phyloP scores from a whole-genome alignment of 345 rosid genomes.

The Acer saccharum region DNA sequence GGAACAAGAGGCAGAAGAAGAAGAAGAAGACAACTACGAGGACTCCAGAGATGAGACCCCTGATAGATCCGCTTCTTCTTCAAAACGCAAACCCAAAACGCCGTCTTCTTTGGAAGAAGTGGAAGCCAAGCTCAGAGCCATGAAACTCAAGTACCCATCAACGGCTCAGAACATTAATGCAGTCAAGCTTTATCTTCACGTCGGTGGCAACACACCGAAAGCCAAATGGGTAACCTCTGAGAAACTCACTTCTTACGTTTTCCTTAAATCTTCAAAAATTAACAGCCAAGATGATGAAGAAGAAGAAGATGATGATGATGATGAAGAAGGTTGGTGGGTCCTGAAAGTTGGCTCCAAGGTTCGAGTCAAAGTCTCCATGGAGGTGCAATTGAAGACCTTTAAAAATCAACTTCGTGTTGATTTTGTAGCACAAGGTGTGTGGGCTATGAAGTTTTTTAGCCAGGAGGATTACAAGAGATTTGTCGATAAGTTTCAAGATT shows the following conservation, averaged over 20 bases:
- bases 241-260: conserved; percentile 55
- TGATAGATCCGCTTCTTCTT: conserved; percentile 33
- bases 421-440: conserved; percentile 82
- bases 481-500: conserved; percentile 53
- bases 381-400: conserved; percentile 71
- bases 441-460: conserved; percentile 83
- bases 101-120: conserved; percentile 68
- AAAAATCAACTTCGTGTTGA: conserved; percentile 89
- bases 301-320: conserved; percentile 46
- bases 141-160: conserved; percentile 69
- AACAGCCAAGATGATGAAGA: conserved; percentile 33
- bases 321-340: conserved; percentile 56
- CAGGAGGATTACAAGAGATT: conserved; percentile 60
- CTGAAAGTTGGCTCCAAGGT: conserved; percentile 66
- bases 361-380: conserved; percentile 54
- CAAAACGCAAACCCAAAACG: conserved; percentile 40
- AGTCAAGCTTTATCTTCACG: conserved; percentile 64
- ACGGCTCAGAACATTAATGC: conserved; percentile 37
- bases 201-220: conserved; percentile 75
- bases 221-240: conserved; percentile 82
- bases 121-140: conserved; percentile 58
- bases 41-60: conserved; percentile 60
- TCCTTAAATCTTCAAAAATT: conserved; percentile 48
- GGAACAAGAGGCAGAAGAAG: conserved; percentile 42
- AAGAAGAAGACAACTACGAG: conserved; percentile 45